Base-by-base conservation (phyloP, 2,329 filamentous ascomycete species). In the Alternaria longipes region DNA sequence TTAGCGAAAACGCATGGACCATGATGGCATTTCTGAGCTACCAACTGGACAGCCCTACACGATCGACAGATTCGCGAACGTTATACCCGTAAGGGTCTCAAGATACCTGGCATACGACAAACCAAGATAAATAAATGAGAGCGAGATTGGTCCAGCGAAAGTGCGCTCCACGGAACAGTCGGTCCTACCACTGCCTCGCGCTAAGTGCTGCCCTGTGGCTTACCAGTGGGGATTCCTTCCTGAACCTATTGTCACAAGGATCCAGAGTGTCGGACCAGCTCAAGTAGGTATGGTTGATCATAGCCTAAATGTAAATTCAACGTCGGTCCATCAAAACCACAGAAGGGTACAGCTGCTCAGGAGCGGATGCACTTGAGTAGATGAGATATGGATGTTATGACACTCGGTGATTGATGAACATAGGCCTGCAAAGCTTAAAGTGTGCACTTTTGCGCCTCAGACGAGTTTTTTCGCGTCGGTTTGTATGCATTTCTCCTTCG, bases 241-340 rank as follows among this genome's bases (percentile, higher is more conserved):
- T 28, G n/a, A 20, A 22, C 40, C 32, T 52, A 24, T 49, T 47
- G 47, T 20, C 41, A 44, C 34, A 26, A 18, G 42, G 41, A 40
- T 41, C 47, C 26, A 44, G 24, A 41, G 46, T 11, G 18, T 32
- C 52, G 45, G 46, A 51, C 20, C 24, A 28, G 52, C 52, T 59
- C 44, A 36, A 56, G 40, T 46, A 57, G 41, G 54, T 28, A 47
- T 45, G 54, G 40, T 24, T 52, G 24, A 50, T 52, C 30, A 36
- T 22, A 41, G 26, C 42, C 34, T 44, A 53, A 60, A 59, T 26
- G 54, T 57, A 60, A 57, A 53, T 24, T 32, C 20, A 50, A 57
- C 54, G 54, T 57, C 57, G 16, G 20, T 16, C n/a, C 45, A 34
- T 56, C 26, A 32, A 26, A 26, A 18, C 12, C 8, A 38, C 8